Conservation (phyloP, 2,329 filamentous ascomycete genomes). For the Periconia sp. region DNA sequence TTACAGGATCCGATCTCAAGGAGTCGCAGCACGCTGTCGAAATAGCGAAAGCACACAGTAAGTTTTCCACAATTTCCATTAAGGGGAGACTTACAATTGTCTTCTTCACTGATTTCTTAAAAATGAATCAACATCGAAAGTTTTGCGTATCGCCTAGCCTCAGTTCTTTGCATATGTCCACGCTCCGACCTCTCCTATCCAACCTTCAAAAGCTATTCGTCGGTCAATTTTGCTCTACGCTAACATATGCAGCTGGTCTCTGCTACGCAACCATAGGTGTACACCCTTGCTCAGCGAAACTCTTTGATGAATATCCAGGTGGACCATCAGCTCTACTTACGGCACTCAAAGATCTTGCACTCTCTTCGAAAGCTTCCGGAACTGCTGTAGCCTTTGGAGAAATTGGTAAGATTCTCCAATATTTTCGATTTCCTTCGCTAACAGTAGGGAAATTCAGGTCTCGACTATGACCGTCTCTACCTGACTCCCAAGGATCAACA, state of each 20-base stretch:
- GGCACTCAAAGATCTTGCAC: conserved; percentile 66
- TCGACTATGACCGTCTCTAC: conserved; percentile 92
- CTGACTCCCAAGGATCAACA: conserved; percentile 79
- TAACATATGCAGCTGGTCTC: conserved; percentile 61
- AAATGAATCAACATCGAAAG: background rate
- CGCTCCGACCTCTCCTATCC: too few relatives aligned
- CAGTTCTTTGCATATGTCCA: background rate
- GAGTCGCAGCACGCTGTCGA: conserved; percentile 76
- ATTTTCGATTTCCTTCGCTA: conserved; percentile 57
- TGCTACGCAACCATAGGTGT: conserved; percentile 93
- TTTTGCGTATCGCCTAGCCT: background rate
- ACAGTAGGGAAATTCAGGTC: conserved; percentile 58
- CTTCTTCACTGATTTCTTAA: too few relatives aligned
- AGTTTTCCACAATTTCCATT: conserved; percentile 28
- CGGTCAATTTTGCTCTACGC: background rate
- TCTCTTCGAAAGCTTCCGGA: conserved; percentile 57
- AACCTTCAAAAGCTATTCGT: too few relatives aligned
- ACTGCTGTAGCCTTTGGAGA: conserved; percentile 85
- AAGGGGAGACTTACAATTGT: too few relatives aligned
- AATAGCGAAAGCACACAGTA: conserved; percentile 74
- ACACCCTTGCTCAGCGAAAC: conserved; percentile 83
- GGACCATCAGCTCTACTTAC: conserved; percentile 58
- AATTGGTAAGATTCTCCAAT: conserved; percentile 79
- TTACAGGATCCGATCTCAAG: conserved; percentile 84
- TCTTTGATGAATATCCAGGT: conserved; percentile 68